These are phyloP conservation scores for Dunaliella primolecta DNA, from an alignment of 139 green algal species.

Conservation along the genomic window DNA sequence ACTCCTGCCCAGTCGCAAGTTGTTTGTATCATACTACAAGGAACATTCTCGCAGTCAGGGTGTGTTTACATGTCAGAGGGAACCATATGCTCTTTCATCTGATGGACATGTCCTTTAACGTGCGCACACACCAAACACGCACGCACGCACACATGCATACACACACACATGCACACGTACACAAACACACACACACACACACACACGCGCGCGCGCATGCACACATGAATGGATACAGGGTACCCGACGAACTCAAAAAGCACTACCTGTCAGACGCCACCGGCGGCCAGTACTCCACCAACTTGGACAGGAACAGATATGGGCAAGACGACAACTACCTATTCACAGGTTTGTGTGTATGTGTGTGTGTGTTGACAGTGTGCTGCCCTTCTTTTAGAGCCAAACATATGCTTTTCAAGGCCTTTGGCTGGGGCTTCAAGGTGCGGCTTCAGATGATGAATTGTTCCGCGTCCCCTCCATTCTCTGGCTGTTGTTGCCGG, in stretches of 20 bases:
- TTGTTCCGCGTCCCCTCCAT: too few relatives aligned
- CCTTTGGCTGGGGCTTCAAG: too few relatives aligned
- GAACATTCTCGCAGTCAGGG: background rate
- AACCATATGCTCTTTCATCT: background rate
- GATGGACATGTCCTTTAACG: background rate
- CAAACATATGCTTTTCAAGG: too few relatives aligned
- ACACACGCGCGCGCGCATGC: background rate
- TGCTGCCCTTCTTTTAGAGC: background rate
- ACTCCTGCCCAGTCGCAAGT: too few relatives aligned
- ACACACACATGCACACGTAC: too few relatives aligned
- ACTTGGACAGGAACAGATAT: constrained; percentile 95
- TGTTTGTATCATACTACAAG: too few relatives aligned
- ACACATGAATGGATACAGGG: constrained; percentile 37
- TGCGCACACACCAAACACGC: too few relatives aligned
- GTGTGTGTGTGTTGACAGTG: too few relatives aligned
- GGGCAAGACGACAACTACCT: constrained; percentile 94
- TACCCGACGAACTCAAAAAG: constrained; percentile 86
- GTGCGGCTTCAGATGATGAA: too few relatives aligned
- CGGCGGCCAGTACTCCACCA: constrained; percentile 87
- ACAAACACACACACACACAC: background rate
- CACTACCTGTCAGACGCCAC: constrained; percentile 81
- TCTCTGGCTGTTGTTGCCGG: too few relatives aligned
- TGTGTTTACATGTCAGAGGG: background rate
- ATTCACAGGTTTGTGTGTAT: constrained; percentile 69
- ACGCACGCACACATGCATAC: too few relatives aligned